phyloP scores from a whole-genome alignment of 495 filamentous ascomycete species.

The Sporormia fimetaria region DNA sequence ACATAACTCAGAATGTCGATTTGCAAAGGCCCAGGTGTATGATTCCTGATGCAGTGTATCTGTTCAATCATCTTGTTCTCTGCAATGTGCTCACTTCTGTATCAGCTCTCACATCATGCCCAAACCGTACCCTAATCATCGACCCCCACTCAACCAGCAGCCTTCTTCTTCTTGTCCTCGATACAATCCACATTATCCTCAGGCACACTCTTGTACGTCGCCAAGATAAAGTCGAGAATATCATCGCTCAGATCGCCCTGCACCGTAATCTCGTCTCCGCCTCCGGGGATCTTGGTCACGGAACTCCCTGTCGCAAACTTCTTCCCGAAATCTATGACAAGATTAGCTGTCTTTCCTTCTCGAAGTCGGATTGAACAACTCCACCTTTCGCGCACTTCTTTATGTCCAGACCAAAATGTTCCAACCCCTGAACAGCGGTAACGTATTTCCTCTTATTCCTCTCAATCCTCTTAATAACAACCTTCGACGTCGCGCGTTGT shows the following conservation, averaged over 20 bases:
- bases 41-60: too few species aligned
- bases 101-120: too few species aligned
- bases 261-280: slow-evolving; percentile 92
- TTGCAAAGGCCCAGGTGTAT: too few species aligned
- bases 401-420: slow-evolving; percentile 79
- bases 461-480: slow-evolving; percentile 92
- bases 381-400: slow-evolving; percentile 92
- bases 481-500: slow-evolving; percentile 62
- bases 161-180: slow-evolving; percentile 89
- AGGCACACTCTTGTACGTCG: slow-evolving; percentile 73
- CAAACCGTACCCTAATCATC: not conserved
- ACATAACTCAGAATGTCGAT: too few species aligned
- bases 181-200: slow-evolving; percentile 90
- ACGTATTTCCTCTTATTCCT: slow-evolving; percentile 95
- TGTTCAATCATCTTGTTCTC: too few species aligned
- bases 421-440: slow-evolving; percentile 77
- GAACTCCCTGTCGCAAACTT: slow-evolving; percentile 90
- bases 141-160: slow-evolving; percentile 12
- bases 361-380: too few species aligned
- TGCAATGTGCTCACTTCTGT: too few species aligned
- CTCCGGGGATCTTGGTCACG: slow-evolving; percentile 76
- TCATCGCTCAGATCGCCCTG: slow-evolving; percentile 96
- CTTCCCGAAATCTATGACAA: slow-evolving; percentile 77
- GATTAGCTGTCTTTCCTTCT: too few species aligned
- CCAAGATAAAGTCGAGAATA: slow-evolving; percentile 77